Conservation (phyloP, 2,329 filamentous ascomycete species). For the Colletotrichum tabaci region DNA sequence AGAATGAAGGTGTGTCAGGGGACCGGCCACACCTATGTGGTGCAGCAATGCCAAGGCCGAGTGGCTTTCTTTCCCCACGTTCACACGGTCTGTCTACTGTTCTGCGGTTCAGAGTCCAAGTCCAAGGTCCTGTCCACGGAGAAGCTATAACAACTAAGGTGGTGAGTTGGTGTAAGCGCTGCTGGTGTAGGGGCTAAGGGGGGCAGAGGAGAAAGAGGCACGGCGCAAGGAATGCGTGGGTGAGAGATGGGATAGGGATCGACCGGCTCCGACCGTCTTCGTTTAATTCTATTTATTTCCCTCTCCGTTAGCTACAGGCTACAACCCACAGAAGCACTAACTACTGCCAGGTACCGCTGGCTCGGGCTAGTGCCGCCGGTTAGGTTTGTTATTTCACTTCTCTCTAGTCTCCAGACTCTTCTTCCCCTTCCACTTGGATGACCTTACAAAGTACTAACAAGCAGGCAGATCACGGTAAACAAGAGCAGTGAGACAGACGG, state of each 20-base stretch:
- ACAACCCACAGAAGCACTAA: neutral
- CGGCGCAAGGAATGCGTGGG: constrained; percentile 8
- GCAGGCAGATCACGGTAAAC: neutral
- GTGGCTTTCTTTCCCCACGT: constrained; percentile 7
- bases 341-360: constrained; percentile 33
- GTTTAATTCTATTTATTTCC: constrained; percentile 30
- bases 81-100: neutral
- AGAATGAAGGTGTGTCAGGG: constrained; percentile 27
- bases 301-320: neutral
- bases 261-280: constrained; percentile 19
- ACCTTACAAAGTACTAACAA: too few relatives aligned
- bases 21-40: constrained; percentile 25
- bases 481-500: neutral
- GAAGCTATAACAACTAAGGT: neutral
- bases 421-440: neutral
- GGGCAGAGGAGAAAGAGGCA: neutral
- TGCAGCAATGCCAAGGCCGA: constrained; percentile 34
- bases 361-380: constrained; percentile 9
- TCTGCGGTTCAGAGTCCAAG: too few relatives aligned
- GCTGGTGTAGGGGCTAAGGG: too few relatives aligned
- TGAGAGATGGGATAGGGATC: neutral
- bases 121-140: neutral
- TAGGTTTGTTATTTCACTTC: constrained; percentile 2
- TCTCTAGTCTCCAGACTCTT: too few relatives aligned
- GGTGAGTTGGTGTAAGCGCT: too few relatives aligned